Evolutionary conservation across 2,329 filamentous ascomycete species (phyloP), one percentile per base, ranked within the genome.

Genomic region (Diaporthe destruens): DNA sequence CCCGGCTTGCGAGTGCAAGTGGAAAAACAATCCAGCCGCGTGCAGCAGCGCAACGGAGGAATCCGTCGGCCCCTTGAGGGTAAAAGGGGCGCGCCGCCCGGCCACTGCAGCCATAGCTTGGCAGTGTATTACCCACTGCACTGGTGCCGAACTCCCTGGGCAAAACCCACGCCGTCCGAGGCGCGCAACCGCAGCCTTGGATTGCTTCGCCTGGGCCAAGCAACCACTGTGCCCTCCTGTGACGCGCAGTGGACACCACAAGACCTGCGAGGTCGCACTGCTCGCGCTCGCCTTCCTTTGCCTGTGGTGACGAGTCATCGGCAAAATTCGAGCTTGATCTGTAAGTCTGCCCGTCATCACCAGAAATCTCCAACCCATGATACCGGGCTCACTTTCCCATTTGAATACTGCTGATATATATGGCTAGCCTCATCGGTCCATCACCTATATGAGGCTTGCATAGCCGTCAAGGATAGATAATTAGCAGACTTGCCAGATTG

Each of bases 71-170:
- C 32, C 51, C 32, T 53, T 70, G 36, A 12, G 49, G 66, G 32
- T 34, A 36, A 59, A 70, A 36, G 29, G 32, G 57, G 71, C 49
- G 71, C 49, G 67, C 47, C n/a, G 53, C 71, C 61, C 65, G 66
- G 66, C 54, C 66, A 34, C 57, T 70, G 71, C 71, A 72, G 71
- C 66, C 66, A 70, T 56, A 70, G 66, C 71, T 70, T 70, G 71
- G 71, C 71, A 51, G 39, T n/a, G 51, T 42, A 29, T 55, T 39
- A 51, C 54, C 36, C 12, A 51, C 25, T 53, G 34, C 18, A 14
- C 66, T 44, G 53, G 32, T 11, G 54, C 51, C 53, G 53, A 69
- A 16, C 25, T 42, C 25, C 25, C 66, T 25, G 29, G 20, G 42
- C 16, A 51, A 16, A n/a, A 11, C 51, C 14, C 39, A 69, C 39